Percentiles rank a stretch among this genome's conserved stretches.
These are phyloP conservation scores for Pseudogymnoascus sp. DNA, from an alignment of 2,329 filamentous ascomycete species.

Conservation along the genomic window DNA sequence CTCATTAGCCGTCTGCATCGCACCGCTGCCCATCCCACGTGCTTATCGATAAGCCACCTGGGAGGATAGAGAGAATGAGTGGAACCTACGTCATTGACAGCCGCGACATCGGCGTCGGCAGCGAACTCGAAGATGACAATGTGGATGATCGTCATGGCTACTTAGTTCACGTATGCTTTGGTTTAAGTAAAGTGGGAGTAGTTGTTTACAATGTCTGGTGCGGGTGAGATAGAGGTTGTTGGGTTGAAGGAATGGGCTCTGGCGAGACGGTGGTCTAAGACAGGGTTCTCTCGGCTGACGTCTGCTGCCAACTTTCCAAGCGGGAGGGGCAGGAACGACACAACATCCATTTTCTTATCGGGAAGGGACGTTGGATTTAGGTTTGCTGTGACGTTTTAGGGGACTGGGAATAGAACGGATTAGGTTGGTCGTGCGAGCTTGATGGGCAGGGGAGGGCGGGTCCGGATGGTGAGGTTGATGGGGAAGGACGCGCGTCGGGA, in stretches of 20 bases:
- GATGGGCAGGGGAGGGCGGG: not conserved
- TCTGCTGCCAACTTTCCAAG: not conserved
- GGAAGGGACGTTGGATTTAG: not conserved
- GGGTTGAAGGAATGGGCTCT: not conserved
- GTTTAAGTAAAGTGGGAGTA: not conserved
- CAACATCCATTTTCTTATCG: not conserved
- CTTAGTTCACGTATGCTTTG: not conserved
- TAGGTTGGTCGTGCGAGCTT: not conserved
- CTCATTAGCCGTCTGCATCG: constrained; percentile 3
- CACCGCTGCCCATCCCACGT: not conserved
- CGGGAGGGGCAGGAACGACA: not conserved
- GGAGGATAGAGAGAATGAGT: not conserved
- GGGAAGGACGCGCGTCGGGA: not conserved
- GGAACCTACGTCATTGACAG: constrained; percentile 46
- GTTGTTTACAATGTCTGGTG: not conserved
- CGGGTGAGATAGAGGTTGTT: not conserved
- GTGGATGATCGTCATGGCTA: constrained; percentile 54
- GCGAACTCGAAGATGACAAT: constrained; percentile 62
- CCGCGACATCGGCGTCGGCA: constrained; percentile 35
- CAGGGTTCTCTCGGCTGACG: not conserved
- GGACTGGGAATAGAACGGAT: not conserved
- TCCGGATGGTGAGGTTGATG: not conserved
- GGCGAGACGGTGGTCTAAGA: not conserved
- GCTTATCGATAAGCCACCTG: constrained; percentile 2
- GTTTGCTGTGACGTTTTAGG: not conserved